phyloP scores from a whole-genome alignment of 2,329 filamentous ascomycete species.

The Colletotrichum paranaense region DNA sequence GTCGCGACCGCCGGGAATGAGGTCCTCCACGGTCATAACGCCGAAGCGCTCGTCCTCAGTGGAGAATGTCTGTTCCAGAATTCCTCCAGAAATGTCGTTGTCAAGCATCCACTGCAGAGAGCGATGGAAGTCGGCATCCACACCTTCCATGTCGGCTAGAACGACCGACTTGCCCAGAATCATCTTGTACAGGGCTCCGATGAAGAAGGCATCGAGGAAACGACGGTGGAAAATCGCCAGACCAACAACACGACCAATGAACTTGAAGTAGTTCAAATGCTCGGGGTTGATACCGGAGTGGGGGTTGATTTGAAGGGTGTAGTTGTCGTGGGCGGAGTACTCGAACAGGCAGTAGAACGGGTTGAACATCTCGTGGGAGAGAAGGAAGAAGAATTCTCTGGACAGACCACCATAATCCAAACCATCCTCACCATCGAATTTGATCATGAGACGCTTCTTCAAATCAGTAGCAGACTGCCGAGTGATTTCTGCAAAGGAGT shows the following conservation, averaged over 20 bases:
- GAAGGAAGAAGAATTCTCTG: constrained; percentile 98
- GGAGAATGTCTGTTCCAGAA: constrained; percentile 94
- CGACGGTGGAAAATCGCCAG: constrained; percentile 97
- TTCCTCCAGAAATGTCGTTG: constrained; percentile 92
- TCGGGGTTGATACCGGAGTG: constrained; percentile 99
- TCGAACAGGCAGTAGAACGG: constrained; percentile 99
- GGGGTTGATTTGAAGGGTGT: constrained; percentile 99
- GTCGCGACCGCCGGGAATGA: constrained; percentile 89
- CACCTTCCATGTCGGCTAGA: constrained; percentile 97
- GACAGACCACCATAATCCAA: constrained; percentile 98
- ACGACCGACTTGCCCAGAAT: constrained; percentile 92
- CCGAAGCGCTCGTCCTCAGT: constrained; percentile 98
- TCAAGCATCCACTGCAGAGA: constrained; percentile 98
- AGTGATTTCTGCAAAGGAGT: constrained; percentile 98
- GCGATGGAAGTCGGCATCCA: constrained; percentile 96
- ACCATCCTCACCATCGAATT: constrained; percentile 98
- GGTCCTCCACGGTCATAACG: constrained; percentile 91
- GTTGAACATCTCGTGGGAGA: constrained; percentile 99
- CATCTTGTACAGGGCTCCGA: constrained; percentile 99
- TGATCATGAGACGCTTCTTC: constrained; percentile 99
- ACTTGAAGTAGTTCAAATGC: constrained; percentile 99
- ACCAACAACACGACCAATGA: constrained; percentile 96
- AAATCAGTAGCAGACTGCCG: constrained; percentile 93
- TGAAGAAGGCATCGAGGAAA: constrained; percentile 99
- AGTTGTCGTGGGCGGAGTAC: constrained; percentile 99